A percentile compares a stretch with the other conserved stretches of the same genome.
These are phyloP conservation scores for Cladophialophora exuberans DNA, from an alignment of 2,329 filamentous ascomycete genomes.

Conservation along the genomic window DNA sequence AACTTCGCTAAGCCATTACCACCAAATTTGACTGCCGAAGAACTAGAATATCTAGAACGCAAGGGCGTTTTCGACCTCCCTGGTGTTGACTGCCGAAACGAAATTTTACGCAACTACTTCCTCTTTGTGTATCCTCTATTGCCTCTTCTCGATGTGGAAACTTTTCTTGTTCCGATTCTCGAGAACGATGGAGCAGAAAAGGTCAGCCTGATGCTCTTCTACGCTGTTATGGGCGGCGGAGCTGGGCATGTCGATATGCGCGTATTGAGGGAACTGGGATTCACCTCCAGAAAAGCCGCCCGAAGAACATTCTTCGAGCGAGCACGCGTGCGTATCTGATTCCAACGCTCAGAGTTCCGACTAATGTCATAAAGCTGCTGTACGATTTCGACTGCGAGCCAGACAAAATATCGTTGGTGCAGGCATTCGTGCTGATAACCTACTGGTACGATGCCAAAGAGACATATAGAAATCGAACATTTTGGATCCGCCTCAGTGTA, in stretches of 20 bases:
- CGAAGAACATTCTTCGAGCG: conserved; percentile 19
- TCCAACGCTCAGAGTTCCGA: neutral
- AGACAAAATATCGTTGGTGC: conserved; percentile 83
- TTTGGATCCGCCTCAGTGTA: conserved; percentile 98
- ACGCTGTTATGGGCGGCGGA: conserved; percentile 91
- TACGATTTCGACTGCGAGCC: conserved; percentile 95
- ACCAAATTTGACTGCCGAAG: conserved; percentile 73
- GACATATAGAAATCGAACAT: conserved; percentile 96
- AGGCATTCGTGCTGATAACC: conserved; percentile 86
- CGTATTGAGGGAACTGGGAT: conserved; percentile 73
- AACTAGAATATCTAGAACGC: conserved; percentile 73
- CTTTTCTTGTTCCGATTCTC: conserved; percentile 60
- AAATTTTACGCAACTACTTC: conserved; percentile 78
- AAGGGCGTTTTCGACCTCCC: conserved; percentile 78
- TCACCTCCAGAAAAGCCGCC: conserved; percentile 37
- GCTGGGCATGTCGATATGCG: conserved; percentile 83
- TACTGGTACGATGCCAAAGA: conserved; percentile 97
- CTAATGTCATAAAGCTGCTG: conserved; percentile 61
- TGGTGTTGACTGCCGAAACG: conserved; percentile 69
- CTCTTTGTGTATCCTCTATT: conserved; percentile 93
- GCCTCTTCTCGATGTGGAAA: conserved; percentile 74
- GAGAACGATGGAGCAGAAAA: conserved; percentile 52
- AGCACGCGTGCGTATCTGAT: conserved; percentile 9
- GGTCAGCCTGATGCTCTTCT: conserved; percentile 83
- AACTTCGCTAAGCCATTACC: conserved; percentile 58